These are phyloP conservation scores for Allomyces javanicus DNA, from an alignment of 192 early-diverging fungal genomes.

Conservation along the genomic window DNA sequence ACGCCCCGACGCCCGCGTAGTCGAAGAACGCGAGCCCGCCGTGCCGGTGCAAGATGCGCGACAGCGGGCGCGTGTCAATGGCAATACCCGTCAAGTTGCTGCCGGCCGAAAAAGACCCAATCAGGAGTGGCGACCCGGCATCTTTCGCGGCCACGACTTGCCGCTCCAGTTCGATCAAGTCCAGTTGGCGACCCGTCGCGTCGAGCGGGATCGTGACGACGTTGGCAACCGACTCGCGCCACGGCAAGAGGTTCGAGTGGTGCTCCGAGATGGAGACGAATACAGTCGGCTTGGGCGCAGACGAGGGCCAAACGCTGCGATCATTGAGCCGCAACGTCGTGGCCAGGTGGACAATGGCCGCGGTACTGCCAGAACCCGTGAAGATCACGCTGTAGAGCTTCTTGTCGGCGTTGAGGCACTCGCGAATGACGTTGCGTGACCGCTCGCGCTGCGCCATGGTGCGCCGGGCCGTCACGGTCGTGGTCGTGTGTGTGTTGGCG, in stretches of 20 bases:
- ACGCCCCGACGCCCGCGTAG: conserved; percentile 11
- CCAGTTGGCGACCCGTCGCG: conserved; percentile 3
- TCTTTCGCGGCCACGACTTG: background rate
- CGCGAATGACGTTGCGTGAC: conserved; percentile 1
- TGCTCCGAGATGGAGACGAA: conserved; percentile 24
- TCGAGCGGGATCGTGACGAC: conserved; percentile 14
- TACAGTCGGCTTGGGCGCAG: conserved; percentile 9
- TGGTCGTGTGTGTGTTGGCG: conserved; percentile 11
- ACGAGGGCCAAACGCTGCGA: background rate
- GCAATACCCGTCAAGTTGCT: conserved; percentile 21
- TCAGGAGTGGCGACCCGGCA: conserved; percentile 4
- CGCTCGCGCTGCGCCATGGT: conserved; percentile 4
- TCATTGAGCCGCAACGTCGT: background rate
- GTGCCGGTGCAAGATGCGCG: conserved; percentile 4
- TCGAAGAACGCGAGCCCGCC: conserved; percentile 8
- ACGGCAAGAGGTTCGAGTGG: conserved; percentile 22
- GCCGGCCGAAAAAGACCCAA: conserved; percentile 20
- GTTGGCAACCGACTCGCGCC: conserved; percentile 17
- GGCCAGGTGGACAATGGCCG: conserved; percentile 1
- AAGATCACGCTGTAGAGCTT: conserved; percentile 6
- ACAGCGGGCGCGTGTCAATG: conserved; percentile 3
- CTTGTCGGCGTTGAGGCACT: conserved; percentile 3
- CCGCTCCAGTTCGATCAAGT: conserved; percentile 9
- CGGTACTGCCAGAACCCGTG: conserved; percentile 6
- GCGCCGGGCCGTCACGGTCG: conserved; percentile 1